Percentiles rank a stretch among this genome's conserved stretches.
Conservation (phyloP, 2,329 filamentous ascomycete species). For the Xylaria sp. region DNA sequence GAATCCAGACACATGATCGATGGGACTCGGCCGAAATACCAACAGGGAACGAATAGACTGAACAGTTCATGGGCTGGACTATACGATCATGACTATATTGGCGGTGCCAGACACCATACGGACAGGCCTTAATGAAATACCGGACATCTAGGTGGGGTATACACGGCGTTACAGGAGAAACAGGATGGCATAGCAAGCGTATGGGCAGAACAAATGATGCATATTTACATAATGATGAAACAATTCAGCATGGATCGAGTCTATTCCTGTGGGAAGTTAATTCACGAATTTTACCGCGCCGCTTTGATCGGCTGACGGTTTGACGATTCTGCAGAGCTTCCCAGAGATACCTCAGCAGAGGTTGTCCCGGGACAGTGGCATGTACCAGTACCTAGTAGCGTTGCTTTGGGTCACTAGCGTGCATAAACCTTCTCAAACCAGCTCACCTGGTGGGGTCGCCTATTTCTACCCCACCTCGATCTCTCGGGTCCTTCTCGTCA, state of each 20-base stretch:
- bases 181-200: slow-evolving; percentile 6
- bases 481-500: slow-evolving; percentile 2
- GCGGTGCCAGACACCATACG: not conserved
- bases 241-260: not conserved
- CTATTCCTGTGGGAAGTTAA: not conserved
- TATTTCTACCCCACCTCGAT: slow-evolving; percentile 8
- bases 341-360: not conserved
- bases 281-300: not conserved
- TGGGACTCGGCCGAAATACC: not conserved
- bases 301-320: not conserved
- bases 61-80: not conserved
- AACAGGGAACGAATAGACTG: not conserved
- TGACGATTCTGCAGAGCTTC: not conserved
- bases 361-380: slow-evolving; percentile 2
- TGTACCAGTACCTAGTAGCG: slow-evolving; percentile 49
- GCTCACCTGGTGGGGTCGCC: slow-evolving; percentile 52
- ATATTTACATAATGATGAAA: slow-evolving; percentile 12
- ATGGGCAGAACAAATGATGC: not conserved
- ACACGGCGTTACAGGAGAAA: slow-evolving; percentile 15
- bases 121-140: slow-evolving; percentile 17
- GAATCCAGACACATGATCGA: not conserved
- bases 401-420: slow-evolving; percentile 10
- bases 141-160: not conserved
- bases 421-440: slow-evolving; percentile 64
- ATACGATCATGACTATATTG: not conserved